Evolutionary conservation across 2,329 filamentous ascomycete genomes (phyloP), one percentile per base, ranked within the genome.

Genomic region (Alternaria viburni): DNA sequence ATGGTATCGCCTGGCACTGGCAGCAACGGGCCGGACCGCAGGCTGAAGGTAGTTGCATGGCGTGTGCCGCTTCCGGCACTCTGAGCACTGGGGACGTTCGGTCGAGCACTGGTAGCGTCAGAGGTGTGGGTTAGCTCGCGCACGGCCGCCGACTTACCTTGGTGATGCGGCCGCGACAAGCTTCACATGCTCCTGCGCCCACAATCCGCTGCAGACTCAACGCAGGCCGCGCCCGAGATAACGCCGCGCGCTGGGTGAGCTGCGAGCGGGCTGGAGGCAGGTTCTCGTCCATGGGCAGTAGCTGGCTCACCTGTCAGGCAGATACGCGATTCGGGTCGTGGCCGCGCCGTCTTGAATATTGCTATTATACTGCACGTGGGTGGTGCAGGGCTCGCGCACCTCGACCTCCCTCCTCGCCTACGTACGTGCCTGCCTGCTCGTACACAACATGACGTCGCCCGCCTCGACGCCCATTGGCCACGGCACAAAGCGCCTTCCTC

Each of bases 141-240:
- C 41, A 50, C 21, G 12, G 43, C 19, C 54, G n/a, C 23, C 54
- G 13, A 54, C 26, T 30, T 59, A 54, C 57, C 49, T 54, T 45
- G 9, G 57, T 59, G 26, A 59, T 59, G 57, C 57, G 49, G n/a
- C 49, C 49, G 49, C 28, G 57, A 54, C 57, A 59, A n/a, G 57
- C 57, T 23, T 59, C 28, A 30, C 57, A 59, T 7, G 57, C 57
- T 25, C 49, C 46, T 3, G 10, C 56, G 56, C 56, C 32, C n/a
- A 51, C 56, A 5, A 58, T 58, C 15, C 30, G 32, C 17, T 51
- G 32, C 32, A 58, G 28, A n/a, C 30, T 23, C 44, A 52, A 44
- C 3, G 56, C 13, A 44, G 25, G 47, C 8, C 12, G 25, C 23
- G 8, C 51, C 58, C 52, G 58, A 56, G 50, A 45, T 57, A 15